Conservation (phyloP, 2,329 filamentous ascomycete species). For the Apiospora pterosperma region DNA sequence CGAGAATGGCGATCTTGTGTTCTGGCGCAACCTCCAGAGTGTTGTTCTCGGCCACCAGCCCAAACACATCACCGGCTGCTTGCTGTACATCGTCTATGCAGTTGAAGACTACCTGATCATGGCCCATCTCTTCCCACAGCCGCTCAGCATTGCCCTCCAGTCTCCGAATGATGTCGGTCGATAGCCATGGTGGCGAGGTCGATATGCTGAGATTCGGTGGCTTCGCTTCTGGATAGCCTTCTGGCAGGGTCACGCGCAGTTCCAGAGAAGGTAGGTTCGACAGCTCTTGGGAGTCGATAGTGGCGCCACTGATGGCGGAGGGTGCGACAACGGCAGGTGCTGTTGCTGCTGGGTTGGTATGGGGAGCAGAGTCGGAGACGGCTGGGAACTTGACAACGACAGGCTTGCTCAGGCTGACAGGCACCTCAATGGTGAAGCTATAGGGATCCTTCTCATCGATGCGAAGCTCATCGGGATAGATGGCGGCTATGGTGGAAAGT, state of each 20-base stretch:
- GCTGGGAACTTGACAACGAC: constrained; percentile 57
- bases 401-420: constrained; percentile 50
- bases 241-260: constrained; percentile 51
- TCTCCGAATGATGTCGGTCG: constrained; percentile 39
- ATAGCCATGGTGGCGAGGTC: constrained; percentile 57
- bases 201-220: constrained; percentile 50
- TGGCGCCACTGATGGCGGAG: constrained; percentile 10
- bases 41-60: constrained; percentile 45
- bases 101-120: constrained; percentile 55
- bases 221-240: constrained; percentile 52
- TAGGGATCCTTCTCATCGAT: constrained; percentile 40
- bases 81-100: constrained; percentile 63
- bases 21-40: constrained; percentile 50
- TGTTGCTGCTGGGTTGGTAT: constrained; percentile 11
- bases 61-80: constrained; percentile 58
- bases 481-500: constrained; percentile 58
- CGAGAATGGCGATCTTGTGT: constrained; percentile 69
- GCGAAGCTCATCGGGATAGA: constrained; percentile 61
- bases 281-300: constrained; percentile 43
- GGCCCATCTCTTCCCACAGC: constrained; percentile 62
- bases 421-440: constrained; percentile 53
- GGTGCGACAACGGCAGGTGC: constrained; percentile 8
- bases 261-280: constrained; percentile 56
- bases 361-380: constrained; percentile 31
- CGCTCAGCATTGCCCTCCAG: constrained; percentile 48